phyloP scores from a whole-genome alignment of 192 early-diverging fungal species.

The Powellomyces hirtus region DNA sequence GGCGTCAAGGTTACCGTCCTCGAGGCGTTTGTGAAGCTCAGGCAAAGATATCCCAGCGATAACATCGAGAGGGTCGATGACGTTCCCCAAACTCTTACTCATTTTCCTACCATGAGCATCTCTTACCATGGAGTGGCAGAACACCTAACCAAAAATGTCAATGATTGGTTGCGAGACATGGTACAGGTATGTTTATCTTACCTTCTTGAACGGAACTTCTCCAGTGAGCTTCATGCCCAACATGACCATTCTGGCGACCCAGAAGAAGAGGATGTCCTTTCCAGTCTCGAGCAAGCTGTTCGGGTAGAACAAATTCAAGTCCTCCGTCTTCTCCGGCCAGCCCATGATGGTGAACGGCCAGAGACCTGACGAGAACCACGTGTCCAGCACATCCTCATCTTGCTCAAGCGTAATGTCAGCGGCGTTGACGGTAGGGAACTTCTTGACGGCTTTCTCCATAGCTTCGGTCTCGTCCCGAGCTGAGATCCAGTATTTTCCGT shows the following conservation, averaged over 20 bases:
- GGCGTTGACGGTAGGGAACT: constrained; percentile 68
- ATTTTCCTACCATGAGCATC: constrained; percentile 99
- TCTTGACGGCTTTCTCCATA: constrained; percentile 63
- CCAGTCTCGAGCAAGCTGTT: constrained; percentile 93
- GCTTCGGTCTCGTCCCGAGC: constrained; percentile 80
- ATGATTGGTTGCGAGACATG: not conserved
- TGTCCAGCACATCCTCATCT: constrained; percentile 90
- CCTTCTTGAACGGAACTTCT: constrained; percentile 84
- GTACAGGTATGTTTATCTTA: constrained; percentile 3
- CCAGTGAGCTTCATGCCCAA: constrained; percentile 93
- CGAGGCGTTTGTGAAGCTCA: constrained; percentile 73
- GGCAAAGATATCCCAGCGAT: constrained; percentile 89
- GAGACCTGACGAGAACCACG: constrained; percentile 98
- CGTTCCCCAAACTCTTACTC: constrained; percentile 83
- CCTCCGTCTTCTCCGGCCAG: constrained; percentile 90
- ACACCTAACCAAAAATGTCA: constrained; percentile 56
- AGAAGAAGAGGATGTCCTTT: constrained; percentile 99
- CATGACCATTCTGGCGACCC: constrained; percentile 99
- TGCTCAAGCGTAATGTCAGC: constrained; percentile 82
- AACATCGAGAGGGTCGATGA: constrained; percentile 96
- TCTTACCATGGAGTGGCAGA: constrained; percentile 97
- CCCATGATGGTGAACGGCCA: constrained; percentile 99
- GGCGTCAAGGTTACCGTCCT: constrained; percentile 84
- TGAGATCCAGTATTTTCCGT: constrained; percentile 82
- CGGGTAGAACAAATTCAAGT: constrained; percentile 87